A percentile compares a stretch with the other conserved stretches of the same genome.
Conservation (phyloP, 139 green algal species). For the Dunaliella primolecta region DNA sequence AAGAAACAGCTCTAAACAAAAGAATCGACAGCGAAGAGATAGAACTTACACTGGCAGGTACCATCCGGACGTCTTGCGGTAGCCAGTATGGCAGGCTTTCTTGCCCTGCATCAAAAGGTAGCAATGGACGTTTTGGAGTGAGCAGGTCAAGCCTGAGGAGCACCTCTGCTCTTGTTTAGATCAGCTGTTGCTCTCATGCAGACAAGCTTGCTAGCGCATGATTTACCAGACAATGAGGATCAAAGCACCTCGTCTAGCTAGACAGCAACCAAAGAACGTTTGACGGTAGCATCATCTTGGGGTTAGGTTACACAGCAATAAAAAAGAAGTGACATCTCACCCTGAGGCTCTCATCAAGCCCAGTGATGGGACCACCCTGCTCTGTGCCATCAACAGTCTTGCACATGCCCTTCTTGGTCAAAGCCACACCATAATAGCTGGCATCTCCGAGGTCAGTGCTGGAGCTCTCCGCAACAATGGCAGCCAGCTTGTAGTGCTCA, state of each 20-base stretch:
- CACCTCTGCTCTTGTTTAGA: background rate
- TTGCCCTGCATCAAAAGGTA: background rate
- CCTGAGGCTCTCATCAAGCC: background rate
- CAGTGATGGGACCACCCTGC: too few relatives aligned
- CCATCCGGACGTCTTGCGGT: constrained; percentile 4
- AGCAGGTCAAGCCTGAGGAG: background rate
- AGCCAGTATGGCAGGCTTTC: background rate
- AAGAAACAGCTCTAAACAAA: background rate
- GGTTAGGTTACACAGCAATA: too few relatives aligned
- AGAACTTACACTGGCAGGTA: background rate
- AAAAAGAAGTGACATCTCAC: too few relatives aligned
- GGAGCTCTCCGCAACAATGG: background rate
- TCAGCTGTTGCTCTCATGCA: background rate
- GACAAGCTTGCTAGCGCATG: background rate
- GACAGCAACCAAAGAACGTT: too few relatives aligned
- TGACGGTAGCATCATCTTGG: too few relatives aligned
- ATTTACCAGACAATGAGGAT: background rate
- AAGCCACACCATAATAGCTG: background rate
- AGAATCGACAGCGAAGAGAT: background rate
- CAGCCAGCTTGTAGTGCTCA: background rate
- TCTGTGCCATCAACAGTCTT: too few relatives aligned
- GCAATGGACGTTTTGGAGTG: too few relatives aligned
- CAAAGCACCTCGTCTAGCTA: too few relatives aligned
- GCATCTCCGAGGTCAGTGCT: background rate
- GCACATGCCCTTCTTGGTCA: background rate